Conservation (phyloP, 2,329 filamentous ascomycete genomes). For the Ophiostoma himal-ulmi region DNA sequence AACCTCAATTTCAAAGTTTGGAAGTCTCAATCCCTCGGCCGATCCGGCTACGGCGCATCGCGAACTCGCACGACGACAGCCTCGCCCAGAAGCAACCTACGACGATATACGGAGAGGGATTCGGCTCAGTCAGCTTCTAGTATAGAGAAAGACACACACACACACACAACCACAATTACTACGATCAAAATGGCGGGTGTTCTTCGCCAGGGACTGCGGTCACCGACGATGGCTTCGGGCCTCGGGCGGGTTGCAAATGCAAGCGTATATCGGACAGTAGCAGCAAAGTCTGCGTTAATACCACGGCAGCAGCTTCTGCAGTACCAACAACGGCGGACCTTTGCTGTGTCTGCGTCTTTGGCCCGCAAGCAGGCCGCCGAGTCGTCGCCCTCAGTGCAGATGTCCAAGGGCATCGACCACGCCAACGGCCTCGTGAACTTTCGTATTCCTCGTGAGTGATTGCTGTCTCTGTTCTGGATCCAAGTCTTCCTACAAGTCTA, state of each 20-base stretch:
- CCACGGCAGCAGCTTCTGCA: conserved; percentile 7
- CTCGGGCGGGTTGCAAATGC: neutral
- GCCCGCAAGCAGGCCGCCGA: conserved; percentile 6
- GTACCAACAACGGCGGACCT: conserved; percentile 5
- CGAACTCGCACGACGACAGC: conserved; percentile 9
- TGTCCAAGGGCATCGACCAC: conserved; percentile 15
- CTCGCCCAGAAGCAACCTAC: neutral
- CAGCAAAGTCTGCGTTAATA: neutral
- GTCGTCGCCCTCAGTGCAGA: conserved; percentile 21
- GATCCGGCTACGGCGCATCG: neutral
- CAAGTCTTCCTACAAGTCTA: neutral
- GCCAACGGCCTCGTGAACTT: conserved; percentile 20
- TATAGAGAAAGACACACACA: neutral
- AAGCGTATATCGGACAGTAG: neutral
- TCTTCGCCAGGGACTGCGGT: conserved; percentile 19
- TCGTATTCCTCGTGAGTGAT: conserved; percentile 24
- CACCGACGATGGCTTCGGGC: conserved; percentile 1
- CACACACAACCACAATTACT: neutral
- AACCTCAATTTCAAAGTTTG: neutral
- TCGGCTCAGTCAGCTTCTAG: neutral
- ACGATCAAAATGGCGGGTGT: conserved; percentile 17
- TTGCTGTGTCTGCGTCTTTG: neutral
- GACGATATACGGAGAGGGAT: neutral
- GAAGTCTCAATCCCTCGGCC: neutral
- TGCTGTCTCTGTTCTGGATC: neutral